Conservation (phyloP, 1,139 yeast species). For the Waltiozyma sp. region DNA sequence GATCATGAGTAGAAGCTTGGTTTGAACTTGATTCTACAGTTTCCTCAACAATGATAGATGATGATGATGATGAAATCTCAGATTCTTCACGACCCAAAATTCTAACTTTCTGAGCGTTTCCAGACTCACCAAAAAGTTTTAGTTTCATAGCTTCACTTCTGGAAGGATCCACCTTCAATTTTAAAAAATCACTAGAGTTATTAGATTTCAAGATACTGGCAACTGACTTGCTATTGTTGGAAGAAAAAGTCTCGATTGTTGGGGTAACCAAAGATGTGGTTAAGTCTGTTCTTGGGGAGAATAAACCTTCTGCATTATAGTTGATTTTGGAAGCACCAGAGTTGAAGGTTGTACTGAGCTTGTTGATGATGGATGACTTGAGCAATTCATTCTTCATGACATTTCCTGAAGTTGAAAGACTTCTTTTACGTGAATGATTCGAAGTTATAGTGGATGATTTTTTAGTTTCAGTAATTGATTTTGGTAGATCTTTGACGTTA, state of each 20-base stretch:
- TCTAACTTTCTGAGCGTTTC: slow-evolving; percentile 21
- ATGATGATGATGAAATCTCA: slow-evolving; percentile 4
- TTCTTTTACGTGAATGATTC: slow-evolving; percentile 13
- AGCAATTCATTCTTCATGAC: slow-evolving; percentile 7
- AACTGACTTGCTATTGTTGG: slow-evolving; percentile 2
- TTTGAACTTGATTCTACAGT: neutral
- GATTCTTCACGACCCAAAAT: slow-evolving; percentile 12
- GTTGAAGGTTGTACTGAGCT: slow-evolving; percentile 23
- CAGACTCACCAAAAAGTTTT: slow-evolving; percentile 23
- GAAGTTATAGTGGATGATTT: slow-evolving; percentile 2
- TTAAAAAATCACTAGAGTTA: slow-evolving; percentile 13
- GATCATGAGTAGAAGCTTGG: too few relatives aligned
- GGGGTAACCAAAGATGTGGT: slow-evolving; percentile 4
- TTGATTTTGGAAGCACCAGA: slow-evolving; percentile 12
- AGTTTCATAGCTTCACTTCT: slow-evolving; percentile 28
- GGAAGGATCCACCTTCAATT: slow-evolving; percentile 25
- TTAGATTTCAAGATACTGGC: neutral
- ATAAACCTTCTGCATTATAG: slow-evolving; percentile 24
- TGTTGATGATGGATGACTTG: slow-evolving; percentile 23
- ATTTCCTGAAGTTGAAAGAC: slow-evolving; percentile 11
- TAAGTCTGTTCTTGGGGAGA: slow-evolving; percentile 22
- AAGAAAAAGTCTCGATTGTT: slow-evolving; percentile 5
- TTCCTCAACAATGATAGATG: neutral
- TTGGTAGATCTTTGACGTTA: slow-evolving; percentile 25
- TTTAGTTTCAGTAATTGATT: slow-evolving; percentile 24